These are phyloP conservation scores for Arxiozyma telluris DNA, from an alignment of 1,139 yeast species.

Conservation along the genomic window DNA sequence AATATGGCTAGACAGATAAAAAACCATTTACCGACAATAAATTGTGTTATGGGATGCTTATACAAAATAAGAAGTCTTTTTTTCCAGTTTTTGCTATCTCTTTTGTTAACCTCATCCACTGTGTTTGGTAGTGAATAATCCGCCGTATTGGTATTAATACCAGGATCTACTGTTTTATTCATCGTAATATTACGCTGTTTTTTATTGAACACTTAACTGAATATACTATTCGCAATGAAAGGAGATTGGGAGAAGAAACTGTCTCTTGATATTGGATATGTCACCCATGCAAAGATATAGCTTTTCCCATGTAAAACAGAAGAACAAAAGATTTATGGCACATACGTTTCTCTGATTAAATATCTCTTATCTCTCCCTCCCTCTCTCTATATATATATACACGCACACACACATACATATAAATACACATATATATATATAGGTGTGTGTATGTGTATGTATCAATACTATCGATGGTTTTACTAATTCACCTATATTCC, in stretches of 20 bases:
- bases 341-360: background rate
- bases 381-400: no score
- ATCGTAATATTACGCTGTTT: background rate
- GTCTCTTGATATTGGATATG: background rate
- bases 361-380: no score
- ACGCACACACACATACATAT: no score
- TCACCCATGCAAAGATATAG: no score
- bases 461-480: no score
- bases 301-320: background rate
- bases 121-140: background rate
- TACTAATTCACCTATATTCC: no score
- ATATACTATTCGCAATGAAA: no score
- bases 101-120: background rate
- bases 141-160: background rate
- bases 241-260: background rate
- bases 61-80: conserved; percentile 7
- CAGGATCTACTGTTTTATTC: background rate
- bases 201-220: background rate
- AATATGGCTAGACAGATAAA: conserved; percentile 61
- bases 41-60: conserved; percentile 20
- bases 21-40: conserved; percentile 51
- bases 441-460: no score
- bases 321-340: background rate
- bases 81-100: background rate
- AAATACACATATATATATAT: no score